Evolutionary conservation across 805 yeast species (phyloP), one percentile per base, ranked within the genome.

Genomic region (Schwanniomyces vanrijiae): DNA sequence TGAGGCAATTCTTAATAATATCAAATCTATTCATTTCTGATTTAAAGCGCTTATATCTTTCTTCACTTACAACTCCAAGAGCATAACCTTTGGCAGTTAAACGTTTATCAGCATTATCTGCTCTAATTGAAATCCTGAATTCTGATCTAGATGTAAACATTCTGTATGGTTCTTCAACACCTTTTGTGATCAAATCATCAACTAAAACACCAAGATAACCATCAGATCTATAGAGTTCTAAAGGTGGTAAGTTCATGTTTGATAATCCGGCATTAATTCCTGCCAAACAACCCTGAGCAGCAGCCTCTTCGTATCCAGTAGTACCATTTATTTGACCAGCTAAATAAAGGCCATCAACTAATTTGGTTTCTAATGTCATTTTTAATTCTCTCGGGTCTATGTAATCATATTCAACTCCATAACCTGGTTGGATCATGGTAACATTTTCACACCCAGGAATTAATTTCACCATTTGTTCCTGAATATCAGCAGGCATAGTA

Each of bases 241-340:
- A 65, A 0, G 66, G 59, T 1, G 80, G 78, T 42, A 61, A 63
- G 1, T 66, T 66, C 22, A 65, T 57, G 7, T 62, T 61, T 0
- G 82, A 57, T 21, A 90, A 69, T 0, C 96, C 97, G 0, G 99
- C 97, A 64, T 94, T 94, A 34, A 91, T 84, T 8, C 99, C 99
- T 1, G 99, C 99, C 39, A 94, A 69, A 45, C 90, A 76, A 1
- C 99, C 99, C 60, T 94, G 99, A 0, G 98, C 87, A 2, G 97
- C 96, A 0, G 99, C 99, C 63, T 94, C 99, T 69, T 94, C 99
- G 58, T 94, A 94, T 0, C 99, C 99, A 0, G 99, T 94, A 0
- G 99, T 94, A 28, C 99, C 99, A 61, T 94, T 94, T 37, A 94
- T 94, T 65, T 94, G 99, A 1, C 99, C 99, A 0, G 99, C 99